Conservation (phyloP, 2,329 filamentous ascomycete genomes). For the Xylariaceae sp. region DNA sequence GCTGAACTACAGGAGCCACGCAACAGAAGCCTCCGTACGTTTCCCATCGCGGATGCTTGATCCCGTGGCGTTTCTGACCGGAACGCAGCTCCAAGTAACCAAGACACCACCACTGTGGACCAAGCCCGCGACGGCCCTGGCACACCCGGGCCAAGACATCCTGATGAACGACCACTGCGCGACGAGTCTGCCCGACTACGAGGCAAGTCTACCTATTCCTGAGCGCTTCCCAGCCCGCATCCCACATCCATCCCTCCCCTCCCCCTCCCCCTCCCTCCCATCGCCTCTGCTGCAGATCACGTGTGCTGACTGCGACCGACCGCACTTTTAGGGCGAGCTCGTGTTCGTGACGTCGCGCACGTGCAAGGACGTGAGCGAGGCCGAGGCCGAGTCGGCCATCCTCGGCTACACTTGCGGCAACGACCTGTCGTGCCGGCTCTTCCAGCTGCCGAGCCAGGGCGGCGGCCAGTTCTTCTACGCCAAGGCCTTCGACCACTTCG, state of each 20-base stretch:
- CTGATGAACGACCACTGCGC: slow-evolving; percentile 30
- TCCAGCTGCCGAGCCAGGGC: slow-evolving; percentile 18
- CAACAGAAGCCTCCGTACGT: slow-evolving; percentile 9
- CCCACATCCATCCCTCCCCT: too few species aligned
- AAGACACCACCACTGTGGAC: slow-evolving; percentile 26
- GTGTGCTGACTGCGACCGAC: too few species aligned
- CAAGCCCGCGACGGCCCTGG: slow-evolving; percentile 27
- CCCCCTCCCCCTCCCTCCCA: too few species aligned
- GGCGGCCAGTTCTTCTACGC: slow-evolving; percentile 29
- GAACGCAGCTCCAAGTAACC: slow-evolving; percentile 6
- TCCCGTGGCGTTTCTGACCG: neutral
- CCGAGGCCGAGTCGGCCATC: slow-evolving; percentile 28
- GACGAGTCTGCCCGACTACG: slow-evolving; percentile 30
- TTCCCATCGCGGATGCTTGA: neutral
- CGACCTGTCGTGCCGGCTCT: slow-evolving; percentile 24
- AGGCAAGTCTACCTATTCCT: too few species aligned
- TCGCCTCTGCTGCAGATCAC: too few species aligned
- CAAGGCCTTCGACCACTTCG: slow-evolving; percentile 36
- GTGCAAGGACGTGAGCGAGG: slow-evolving; percentile 33
- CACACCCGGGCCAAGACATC: slow-evolving; percentile 20
- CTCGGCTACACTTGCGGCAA: slow-evolving; percentile 27
- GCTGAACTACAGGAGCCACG: slow-evolving; percentile 18
- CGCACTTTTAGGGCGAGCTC: slow-evolving; percentile 22
- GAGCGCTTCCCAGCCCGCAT: too few species aligned
- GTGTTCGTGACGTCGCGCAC: slow-evolving; percentile 12